A percentile compares a stretch with the other conserved stretches of the same genome.
These are phyloP conservation scores for Oidiodendron maius DNA, from an alignment of 495 filamentous ascomycete species.

Conservation along the genomic window DNA sequence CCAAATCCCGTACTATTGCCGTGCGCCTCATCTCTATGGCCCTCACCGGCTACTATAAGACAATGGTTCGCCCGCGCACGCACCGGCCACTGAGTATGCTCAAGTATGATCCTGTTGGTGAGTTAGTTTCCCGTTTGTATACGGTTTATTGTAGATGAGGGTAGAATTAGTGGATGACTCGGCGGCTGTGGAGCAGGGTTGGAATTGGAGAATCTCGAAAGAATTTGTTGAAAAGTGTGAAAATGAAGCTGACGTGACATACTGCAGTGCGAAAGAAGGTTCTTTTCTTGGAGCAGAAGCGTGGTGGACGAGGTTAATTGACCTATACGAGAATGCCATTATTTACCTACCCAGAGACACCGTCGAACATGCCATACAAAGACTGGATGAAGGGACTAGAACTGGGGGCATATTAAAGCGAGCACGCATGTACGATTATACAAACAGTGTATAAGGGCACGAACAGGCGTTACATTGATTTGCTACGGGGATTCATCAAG, in stretches of 20 bases:
- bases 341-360: no score
- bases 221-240: not conserved
- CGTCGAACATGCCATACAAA: no score
- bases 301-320: constrained; percentile 12
- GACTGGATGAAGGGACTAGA: no score
- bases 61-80: constrained; percentile 72
- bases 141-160: no score
- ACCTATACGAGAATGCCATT: no score
- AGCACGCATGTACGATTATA: no score
- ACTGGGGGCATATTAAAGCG: no score
- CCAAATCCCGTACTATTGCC: constrained; percentile 84
- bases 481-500: no score
- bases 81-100: constrained; percentile 89
- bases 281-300: constrained; percentile 84
- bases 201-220: no score
- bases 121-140: constrained; percentile 29
- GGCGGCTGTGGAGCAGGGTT: not conserved
- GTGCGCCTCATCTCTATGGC: constrained; percentile 98
- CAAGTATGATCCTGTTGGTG: constrained; percentile 98
- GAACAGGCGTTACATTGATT: no score
- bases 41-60: constrained; percentile 95
- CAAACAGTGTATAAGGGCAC: no score
- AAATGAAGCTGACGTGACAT: constrained; percentile 6
- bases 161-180: not conserved
- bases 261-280: constrained; percentile 74